Base-by-base conservation (phyloP, 2,329 filamentous ascomycete species). In the Phaeosphaeriaceae sp. region DNA sequence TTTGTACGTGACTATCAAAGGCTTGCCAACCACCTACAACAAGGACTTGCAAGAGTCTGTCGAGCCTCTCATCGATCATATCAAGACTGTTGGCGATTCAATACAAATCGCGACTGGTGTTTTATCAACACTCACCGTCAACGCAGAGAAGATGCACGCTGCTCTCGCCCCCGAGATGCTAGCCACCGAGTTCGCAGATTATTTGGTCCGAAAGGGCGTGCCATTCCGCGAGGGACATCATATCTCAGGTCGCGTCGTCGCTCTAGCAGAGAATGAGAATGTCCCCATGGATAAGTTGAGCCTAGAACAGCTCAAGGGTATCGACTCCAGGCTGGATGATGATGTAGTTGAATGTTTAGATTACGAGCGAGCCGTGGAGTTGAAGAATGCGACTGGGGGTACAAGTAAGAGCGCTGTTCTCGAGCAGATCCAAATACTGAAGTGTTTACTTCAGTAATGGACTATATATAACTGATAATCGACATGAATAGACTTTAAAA, bases 41-140 rank as follows among this genome's bases (percentile, higher is more conserved):
- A 96, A 95, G 76, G 90, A 96, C 72, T 76, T 95, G n/a, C 90
- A 96, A 75, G 91, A 96, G 76, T 87, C 85, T 50, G 87, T 90
- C 54, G 88, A 95, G 79, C 87, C 88, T n/a, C 85, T 96, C 76
- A 83, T 96, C 40, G 90, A 95, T 73, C 84, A 87, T 70, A 83
- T 92, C 74, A 89, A 92, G 81, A 93, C 90, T 5, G 81, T 94
- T 54, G 83, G 82, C 48, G 88, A 95, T 78, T 91, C 88, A 67
- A 82, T 95, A 46, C 85, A 88, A 72, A 96, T 96, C 62, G 89
- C 89, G 21, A 89, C 88, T 18, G 89, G 92, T 46, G 87, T 95
- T 4, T 79, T 96, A 3, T 84, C 85, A 1, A 95, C 90, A 0
- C 78, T 95, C 9, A 83, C 78, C 5, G 81, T 88, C 54, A 80